A percentile compares a stretch with the other conserved stretches of the same genome.
phyloP scores from a whole-genome alignment of 371 early-diverging fungal genomes.

The Chytridium lagenaria region DNA sequence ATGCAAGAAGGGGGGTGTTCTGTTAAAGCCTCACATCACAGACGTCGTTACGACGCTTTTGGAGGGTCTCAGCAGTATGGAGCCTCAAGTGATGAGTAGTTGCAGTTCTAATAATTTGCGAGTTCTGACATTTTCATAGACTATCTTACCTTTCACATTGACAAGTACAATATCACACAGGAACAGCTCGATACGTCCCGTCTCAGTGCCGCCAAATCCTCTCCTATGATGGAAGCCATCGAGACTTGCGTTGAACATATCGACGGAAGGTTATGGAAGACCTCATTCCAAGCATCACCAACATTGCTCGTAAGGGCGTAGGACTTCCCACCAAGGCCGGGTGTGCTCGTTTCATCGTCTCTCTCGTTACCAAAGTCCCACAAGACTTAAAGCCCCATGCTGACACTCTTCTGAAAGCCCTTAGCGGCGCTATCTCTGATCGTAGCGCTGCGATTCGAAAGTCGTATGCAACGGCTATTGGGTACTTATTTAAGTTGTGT shows the following conservation, averaged over 20 bases:
- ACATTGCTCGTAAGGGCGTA: constrained; percentile 80
- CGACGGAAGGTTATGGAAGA: constrained; percentile 70
- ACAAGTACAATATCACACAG: constrained; percentile 83
- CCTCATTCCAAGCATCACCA: constrained; percentile 70
- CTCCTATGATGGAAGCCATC: constrained; percentile 81
- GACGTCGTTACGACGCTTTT: constrained; percentile 75
- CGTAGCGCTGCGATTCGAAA: constrained; percentile 81
- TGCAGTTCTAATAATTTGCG: not conserved
- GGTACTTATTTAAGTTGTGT: constrained; percentile 74
- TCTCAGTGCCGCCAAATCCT: constrained; percentile 72
- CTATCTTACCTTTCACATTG: constrained; percentile 90
- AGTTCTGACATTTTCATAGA: constrained; percentile 54
- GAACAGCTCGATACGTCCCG: constrained; percentile 84
- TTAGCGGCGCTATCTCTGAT: constrained; percentile 78
- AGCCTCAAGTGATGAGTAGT: constrained; percentile 73
- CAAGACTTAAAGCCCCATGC: constrained; percentile 59
- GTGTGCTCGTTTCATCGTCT: constrained; percentile 82
- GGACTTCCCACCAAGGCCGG: constrained; percentile 91
- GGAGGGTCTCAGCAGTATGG: constrained; percentile 80
- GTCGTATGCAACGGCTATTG: constrained; percentile 83
- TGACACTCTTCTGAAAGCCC: constrained; percentile 72
- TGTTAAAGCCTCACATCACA: constrained; percentile 77
- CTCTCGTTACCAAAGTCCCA: constrained; percentile 71
- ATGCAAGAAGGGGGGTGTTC: constrained; percentile 73
- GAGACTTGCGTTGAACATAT: constrained; percentile 78